Evolutionary conservation across 2,329 filamentous ascomycete genomes (phyloP).

Genomic region (Aspergillus phoenicis): DNA sequence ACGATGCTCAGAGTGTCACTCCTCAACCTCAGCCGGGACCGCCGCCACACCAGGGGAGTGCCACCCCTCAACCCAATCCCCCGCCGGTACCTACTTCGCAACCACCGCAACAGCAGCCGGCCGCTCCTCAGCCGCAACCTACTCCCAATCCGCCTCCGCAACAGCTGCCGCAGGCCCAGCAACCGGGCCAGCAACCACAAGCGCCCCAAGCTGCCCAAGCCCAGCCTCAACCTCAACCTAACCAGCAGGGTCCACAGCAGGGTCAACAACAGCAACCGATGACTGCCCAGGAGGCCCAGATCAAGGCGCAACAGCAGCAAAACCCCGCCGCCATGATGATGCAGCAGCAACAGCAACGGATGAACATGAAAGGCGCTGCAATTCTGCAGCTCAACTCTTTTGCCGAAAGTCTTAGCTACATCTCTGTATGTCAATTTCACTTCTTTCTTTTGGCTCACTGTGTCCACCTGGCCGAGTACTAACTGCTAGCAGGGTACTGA

Average conservation of each 20-base stretch:
- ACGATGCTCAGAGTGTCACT: conserved; percentile 45
- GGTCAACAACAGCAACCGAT: conserved; percentile 41
- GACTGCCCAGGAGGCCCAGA: conserved; percentile 43
- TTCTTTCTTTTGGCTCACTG: not conserved
- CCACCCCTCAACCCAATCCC: conserved; percentile 41
- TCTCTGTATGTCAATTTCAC: conserved; percentile 54
- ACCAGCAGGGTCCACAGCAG: conserved; percentile 41
- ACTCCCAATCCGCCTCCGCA: conserved; percentile 41
- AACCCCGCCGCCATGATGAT: conserved; percentile 42
- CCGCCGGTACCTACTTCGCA: conserved; percentile 37
- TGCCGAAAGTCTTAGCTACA: conserved; percentile 58
- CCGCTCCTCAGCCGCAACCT: conserved; percentile 37
- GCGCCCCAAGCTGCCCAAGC: conserved; percentile 35
- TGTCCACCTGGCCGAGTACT: conserved; percentile 10
- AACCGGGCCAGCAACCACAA: conserved; percentile 30
- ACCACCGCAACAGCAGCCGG: conserved; percentile 39
- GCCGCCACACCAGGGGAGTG: conserved; percentile 41
- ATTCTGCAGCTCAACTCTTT: conserved; percentile 59
- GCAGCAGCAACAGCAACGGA: conserved; percentile 35
- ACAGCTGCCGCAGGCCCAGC: conserved; percentile 42
- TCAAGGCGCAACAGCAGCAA: conserved; percentile 42
- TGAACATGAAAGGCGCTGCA: conserved; percentile 45
- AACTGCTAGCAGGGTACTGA: conserved; percentile 55
- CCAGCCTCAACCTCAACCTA: conserved; percentile 38
- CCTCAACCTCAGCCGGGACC: conserved; percentile 48